Percentiles rank a stretch among this genome's conserved stretches.
Conservation (phyloP, 495 filamentous ascomycete genomes). For the Durotheca rogersii region DNA sequence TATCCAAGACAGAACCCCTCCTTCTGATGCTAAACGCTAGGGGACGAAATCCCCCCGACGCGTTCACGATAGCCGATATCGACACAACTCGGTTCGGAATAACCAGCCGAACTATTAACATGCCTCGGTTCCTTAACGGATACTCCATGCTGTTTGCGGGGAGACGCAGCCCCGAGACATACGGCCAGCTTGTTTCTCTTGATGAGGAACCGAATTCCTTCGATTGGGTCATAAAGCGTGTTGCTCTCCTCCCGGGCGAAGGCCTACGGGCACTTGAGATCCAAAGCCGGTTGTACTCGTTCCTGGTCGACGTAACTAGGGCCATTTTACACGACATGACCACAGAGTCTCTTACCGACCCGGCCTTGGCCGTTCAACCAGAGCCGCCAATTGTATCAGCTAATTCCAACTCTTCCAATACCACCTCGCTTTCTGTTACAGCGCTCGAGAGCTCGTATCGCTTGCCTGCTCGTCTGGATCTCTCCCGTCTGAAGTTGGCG, state of each 20-base stretch:
- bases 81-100: constrained; percentile 38
- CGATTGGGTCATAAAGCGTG: background rate
- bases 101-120: background rate
- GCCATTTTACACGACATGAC: constrained; percentile 13
- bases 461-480: constrained; percentile 44
- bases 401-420: constrained; percentile 37
- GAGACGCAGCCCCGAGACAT: constrained; percentile 32
- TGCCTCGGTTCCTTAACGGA: constrained; percentile 41
- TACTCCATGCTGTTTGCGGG: constrained; percentile 47
- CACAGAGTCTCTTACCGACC: constrained; percentile 45
- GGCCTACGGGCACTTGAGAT: constrained; percentile 50
- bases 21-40: constrained; percentile 44
- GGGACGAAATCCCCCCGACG: constrained; percentile 38
- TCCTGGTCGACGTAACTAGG: constrained; percentile 36
- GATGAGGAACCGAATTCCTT: constrained; percentile 26
- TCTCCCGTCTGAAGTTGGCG: constrained; percentile 42
- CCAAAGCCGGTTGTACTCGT: constrained; percentile 44
- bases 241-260: constrained; percentile 37
- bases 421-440: constrained; percentile 34
- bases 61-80: constrained; percentile 44
- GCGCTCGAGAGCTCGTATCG: constrained; percentile 51
- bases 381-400: constrained; percentile 4
- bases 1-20: constrained; percentile 37
- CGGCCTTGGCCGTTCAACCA: constrained; percentile 5
- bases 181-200: constrained; percentile 48